Conservation (phyloP, 2,329 filamentous ascomycete species). For the Cylindrodendrum hubeiense region DNA sequence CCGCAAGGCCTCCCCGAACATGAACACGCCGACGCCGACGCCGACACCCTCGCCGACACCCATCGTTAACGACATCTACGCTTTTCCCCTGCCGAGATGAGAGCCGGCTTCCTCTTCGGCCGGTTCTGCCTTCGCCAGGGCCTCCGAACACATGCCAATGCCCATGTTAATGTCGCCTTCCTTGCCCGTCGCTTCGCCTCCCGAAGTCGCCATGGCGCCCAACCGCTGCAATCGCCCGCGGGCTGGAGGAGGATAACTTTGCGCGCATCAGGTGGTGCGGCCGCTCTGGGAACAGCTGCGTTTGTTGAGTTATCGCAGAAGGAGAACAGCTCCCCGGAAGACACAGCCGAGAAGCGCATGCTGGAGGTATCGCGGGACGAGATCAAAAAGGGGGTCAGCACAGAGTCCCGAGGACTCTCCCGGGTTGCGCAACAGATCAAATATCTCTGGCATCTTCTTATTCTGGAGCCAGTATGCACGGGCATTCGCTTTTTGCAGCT, state of each 20-base stretch:
- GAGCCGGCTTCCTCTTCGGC: conserved; percentile 56
- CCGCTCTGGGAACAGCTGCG: conserved; percentile 64
- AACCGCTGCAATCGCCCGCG: conserved; percentile 43
- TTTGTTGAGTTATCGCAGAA: conserved; percentile 71
- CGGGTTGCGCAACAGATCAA: conserved; percentile 70
- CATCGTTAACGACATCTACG: conserved; percentile 12
- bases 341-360: conserved; percentile 89
- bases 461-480: conserved; percentile 90
- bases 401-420: conserved; percentile 70
- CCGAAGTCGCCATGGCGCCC: conserved; percentile 40
- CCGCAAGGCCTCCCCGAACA: conserved; percentile 25
- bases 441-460: conserved; percentile 76
- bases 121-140: conserved; percentile 58
- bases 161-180: conserved; percentile 25
- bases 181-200: conserved; percentile 41
- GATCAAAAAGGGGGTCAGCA: conserved; percentile 75
- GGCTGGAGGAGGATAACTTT: conserved; percentile 46
- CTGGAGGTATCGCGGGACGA: conserved; percentile 84
- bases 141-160: conserved; percentile 45
- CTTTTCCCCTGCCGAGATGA: conserved; percentile 56
- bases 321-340: conserved; percentile 60
- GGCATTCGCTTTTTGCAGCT: conserved; percentile 90
- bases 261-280: conserved; percentile 55
- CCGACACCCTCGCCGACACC: conserved; percentile 14
- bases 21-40: conserved; percentile 31